These are phyloP conservation scores for Onygenales sp. DNA, from an alignment of 2,329 filamentous ascomycete genomes.

Conservation along the genomic window DNA sequence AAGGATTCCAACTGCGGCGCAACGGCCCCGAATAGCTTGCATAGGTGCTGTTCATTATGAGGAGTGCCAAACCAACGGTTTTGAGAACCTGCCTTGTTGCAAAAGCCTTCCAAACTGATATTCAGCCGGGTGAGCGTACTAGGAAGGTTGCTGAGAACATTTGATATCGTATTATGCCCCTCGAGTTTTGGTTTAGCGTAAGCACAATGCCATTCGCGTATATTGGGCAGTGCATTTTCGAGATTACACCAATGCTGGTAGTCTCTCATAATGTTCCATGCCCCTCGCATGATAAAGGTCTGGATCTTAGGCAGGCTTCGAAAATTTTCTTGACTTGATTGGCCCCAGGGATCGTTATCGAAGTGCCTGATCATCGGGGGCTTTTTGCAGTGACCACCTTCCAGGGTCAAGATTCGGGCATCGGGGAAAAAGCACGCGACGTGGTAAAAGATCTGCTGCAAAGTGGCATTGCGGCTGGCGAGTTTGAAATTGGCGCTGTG, in stretches of 20 bases:
- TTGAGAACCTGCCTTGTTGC: slow-evolving; percentile 52
- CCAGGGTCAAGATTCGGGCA: slow-evolving; percentile 58
- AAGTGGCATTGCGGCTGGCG: slow-evolving; percentile 53
- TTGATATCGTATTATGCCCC: slow-evolving; percentile 60
- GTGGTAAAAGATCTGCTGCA: slow-evolving; percentile 61
- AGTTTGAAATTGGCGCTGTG: slow-evolving; percentile 20
- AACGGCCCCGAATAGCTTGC: slow-evolving; percentile 51
- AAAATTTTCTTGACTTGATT: slow-evolving; percentile 26
- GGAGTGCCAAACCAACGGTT: slow-evolving; percentile 36
- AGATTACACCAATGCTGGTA: slow-evolving; percentile 55
- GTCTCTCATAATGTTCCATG: slow-evolving; percentile 65
- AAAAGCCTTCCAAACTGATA: slow-evolving; percentile 63
- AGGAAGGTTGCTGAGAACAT: slow-evolving; percentile 51
- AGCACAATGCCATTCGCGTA: slow-evolving; percentile 46
- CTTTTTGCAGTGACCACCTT: slow-evolving; percentile 69
- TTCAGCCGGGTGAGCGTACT: slow-evolving; percentile 52
- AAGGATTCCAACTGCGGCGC: slow-evolving; percentile 57
- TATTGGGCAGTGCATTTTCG: slow-evolving; percentile 52
- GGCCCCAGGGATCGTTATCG: slow-evolving; percentile 24
- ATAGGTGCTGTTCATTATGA: slow-evolving; percentile 55
- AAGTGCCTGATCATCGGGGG: slow-evolving; percentile 58
- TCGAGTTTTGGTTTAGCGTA: slow-evolving; percentile 64
- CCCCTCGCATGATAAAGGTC: slow-evolving; percentile 62
- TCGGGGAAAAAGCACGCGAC: slow-evolving; percentile 50
- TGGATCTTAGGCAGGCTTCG: slow-evolving; percentile 47